Evolutionary conservation across 2,329 filamentous ascomycete species (phyloP).

Genomic region (Monosporascus cannonballus): DNA sequence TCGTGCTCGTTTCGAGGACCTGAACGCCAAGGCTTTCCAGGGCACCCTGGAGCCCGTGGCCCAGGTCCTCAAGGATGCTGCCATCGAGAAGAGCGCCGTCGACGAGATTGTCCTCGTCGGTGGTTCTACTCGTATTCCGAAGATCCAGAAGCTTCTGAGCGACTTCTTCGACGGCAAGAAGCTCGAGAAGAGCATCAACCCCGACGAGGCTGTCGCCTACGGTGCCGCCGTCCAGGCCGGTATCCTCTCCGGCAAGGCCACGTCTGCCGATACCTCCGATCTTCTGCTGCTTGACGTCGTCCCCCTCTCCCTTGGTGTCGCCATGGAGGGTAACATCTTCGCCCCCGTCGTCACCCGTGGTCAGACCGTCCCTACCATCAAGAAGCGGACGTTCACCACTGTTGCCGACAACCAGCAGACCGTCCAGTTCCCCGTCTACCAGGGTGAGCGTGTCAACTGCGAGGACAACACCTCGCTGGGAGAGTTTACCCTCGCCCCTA

Average conservation of each 20-base stretch:
- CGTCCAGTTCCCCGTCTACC: slow-evolving; percentile 87
- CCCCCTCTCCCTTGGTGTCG: slow-evolving; percentile 94
- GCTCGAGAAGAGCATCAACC: slow-evolving; percentile 98
- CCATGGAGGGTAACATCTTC: slow-evolving; percentile 99
- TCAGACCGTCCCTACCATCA: slow-evolving; percentile 69
- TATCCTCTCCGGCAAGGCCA: slow-evolving; percentile 78
- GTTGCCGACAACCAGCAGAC: slow-evolving; percentile 72
- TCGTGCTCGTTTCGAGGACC: slow-evolving; percentile 98
- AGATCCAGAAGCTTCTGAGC: slow-evolving; percentile 91
- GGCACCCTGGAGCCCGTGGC: slow-evolving; percentile 98
- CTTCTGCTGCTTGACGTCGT: slow-evolving; percentile 94
- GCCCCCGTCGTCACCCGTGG: slow-evolving; percentile 84
- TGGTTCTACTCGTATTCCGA: slow-evolving; percentile 98
- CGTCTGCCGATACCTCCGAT: slow-evolving; percentile 84
- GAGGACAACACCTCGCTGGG: slow-evolving; percentile 97
- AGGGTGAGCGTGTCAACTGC: slow-evolving; percentile 97
- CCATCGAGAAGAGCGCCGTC: slow-evolving; percentile 91
- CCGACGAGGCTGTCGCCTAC: slow-evolving; percentile 97
- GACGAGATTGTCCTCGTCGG: slow-evolving; percentile 97
- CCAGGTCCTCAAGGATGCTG: slow-evolving; percentile 97
- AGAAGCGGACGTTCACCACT: slow-evolving; percentile 84
- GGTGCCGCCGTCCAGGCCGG: slow-evolving; percentile 96
- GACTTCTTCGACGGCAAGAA: slow-evolving; percentile 95
- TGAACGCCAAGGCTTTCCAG: slow-evolving; percentile 99
- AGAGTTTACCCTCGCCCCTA: slow-evolving; percentile 91